Conservation (phyloP, 768 basidiomycete genomes). For the Xerocomellus intermedius region DNA sequence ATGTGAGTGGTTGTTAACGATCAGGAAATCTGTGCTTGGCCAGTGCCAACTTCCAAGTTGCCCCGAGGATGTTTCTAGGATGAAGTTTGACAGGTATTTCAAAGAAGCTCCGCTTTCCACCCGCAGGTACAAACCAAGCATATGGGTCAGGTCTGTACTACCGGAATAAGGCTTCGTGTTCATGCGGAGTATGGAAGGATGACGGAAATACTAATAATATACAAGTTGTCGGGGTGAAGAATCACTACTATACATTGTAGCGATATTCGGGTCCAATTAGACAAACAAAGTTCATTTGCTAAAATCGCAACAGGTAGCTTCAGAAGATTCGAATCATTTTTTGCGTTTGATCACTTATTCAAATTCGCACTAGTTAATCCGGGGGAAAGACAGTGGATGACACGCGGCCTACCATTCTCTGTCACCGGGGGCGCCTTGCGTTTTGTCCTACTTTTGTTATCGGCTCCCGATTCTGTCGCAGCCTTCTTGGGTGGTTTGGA, state of each 20-base stretch:
- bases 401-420: conserved; percentile 36
- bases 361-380: background rate
- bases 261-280: conserved; percentile 1
- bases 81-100: too few relatives aligned
- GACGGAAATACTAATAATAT: conserved; percentile 29
- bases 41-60: background rate
- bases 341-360: conserved; percentile 39
- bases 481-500: conserved; percentile 21
- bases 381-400: background rate
- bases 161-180: too few relatives aligned
- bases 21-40: background rate
- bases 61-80: too few relatives aligned
- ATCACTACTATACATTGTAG: conserved; percentile 19
- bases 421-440: conserved; percentile 45
- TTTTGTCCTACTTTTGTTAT: conserved; percentile 36
- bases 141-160: too few relatives aligned
- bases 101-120: background rate
- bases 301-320: background rate
- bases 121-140: background rate
- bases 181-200: too few relatives aligned
- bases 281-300: background rate
- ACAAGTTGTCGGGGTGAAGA: conserved; percentile 2
- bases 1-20: background rate
- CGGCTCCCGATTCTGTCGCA: conserved; percentile 2
- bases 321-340: conserved; percentile 26